Percentiles rank a stretch among this genome's conserved stretches.
phyloP scores from a whole-genome alignment of 2,329 filamentous ascomycete species.

The Apiospora hydei region DNA sequence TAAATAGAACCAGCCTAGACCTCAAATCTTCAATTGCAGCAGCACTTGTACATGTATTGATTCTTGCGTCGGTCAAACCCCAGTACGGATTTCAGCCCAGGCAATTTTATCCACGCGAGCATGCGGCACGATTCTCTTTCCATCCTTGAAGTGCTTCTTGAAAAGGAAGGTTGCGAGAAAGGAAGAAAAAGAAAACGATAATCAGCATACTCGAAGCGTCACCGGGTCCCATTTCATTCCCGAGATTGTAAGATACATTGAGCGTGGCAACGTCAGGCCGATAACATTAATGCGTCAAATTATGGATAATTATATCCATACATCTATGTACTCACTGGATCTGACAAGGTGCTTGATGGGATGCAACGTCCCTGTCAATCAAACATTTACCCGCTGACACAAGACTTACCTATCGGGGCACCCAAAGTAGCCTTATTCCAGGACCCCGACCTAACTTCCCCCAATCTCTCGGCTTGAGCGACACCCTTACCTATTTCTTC shows the following conservation, averaged over 20 bases:
- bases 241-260: neutral
- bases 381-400: neutral
- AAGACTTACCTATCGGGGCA: neutral
- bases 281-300: neutral
- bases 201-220: neutral
- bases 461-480: neutral
- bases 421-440: neutral
- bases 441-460: neutral
- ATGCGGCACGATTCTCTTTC: neutral
- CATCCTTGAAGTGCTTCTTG: neutral
- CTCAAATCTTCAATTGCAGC: neutral
- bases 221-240: neutral
- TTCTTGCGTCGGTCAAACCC: neutral
- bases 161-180: neutral
- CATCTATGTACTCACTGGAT: neutral
- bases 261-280: neutral
- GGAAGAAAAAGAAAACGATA: neutral
- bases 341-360: neutral
- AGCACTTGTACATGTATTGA: slow-evolving; percentile 1
- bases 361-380: neutral
- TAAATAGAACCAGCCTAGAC: slow-evolving; percentile 5
- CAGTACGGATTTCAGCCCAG: neutral
- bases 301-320: neutral
- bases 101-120: neutral
- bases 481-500: neutral